A percentile compares a stretch with the other conserved stretches of the same genome.
Evolutionary conservation across 371 early-diverging fungal genomes (phyloP).

Genomic region (Nosema muscidifuracis): DNA sequence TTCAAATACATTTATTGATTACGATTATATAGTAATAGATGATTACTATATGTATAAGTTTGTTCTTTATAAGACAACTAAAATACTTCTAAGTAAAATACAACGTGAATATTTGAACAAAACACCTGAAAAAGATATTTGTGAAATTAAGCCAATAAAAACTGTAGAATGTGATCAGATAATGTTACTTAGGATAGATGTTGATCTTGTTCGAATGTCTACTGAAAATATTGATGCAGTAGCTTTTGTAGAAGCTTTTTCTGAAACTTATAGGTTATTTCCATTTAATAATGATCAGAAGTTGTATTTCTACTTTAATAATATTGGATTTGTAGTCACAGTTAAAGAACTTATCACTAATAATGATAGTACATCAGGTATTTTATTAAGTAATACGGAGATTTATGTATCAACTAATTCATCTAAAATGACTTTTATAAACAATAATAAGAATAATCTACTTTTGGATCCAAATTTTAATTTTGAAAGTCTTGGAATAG

Average conservation of each 20-base stretch:
- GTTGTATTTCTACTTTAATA: conserved; percentile 35
- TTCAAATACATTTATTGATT: conserved; percentile 7
- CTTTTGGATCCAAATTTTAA: conserved; percentile 77
- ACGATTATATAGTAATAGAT: conserved; percentile 34
- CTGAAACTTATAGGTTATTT: conserved; percentile 13
- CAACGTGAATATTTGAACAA: conserved; percentile 51
- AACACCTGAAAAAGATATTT: conserved; percentile 25
- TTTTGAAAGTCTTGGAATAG: conserved; percentile 96
- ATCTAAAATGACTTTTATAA: conserved; percentile 25
- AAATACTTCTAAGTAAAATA: conserved; percentile 29
- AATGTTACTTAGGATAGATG: conserved; percentile 12
- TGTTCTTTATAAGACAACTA: background rate
- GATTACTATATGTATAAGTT: conserved; percentile 13
- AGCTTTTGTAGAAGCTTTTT: conserved; percentile 35
- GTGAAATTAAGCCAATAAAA: conserved; percentile 19
- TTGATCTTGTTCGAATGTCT: conserved; percentile 32
- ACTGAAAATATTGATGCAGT: conserved; percentile 38
- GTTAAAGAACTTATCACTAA: conserved; percentile 43
- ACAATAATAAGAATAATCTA: conserved; percentile 34
- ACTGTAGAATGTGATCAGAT: conserved; percentile 36
- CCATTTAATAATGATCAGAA: conserved; percentile 54
- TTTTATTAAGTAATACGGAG: conserved; percentile 44
- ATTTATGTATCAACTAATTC: conserved; percentile 41
- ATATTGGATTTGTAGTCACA: conserved; percentile 26
- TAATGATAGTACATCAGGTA: conserved; percentile 28